Base-by-base conservation (phyloP, 192 early-diverging fungal genomes). In the Chytriomyces confervae region DNA sequence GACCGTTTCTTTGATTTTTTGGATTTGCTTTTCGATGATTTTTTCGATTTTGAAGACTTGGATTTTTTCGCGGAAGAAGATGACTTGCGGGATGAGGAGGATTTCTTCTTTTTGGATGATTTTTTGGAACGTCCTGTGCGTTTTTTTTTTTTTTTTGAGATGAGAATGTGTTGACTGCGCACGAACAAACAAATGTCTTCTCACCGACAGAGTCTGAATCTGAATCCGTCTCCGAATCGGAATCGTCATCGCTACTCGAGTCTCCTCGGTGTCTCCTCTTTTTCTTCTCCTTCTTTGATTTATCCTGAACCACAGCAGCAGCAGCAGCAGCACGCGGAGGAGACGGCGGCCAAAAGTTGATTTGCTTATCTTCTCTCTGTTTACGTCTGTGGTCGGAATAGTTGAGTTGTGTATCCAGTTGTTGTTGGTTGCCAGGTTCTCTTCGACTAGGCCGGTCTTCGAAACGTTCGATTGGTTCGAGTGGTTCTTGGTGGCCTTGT, bases 1-100 rank as follows among this genome's bases (percentile, higher is more conserved):
- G 46, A 72, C 50, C 69, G 60, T 49, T 79, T 79, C 70, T 79
- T 79, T 29, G 69, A 62, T 46, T 79, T 66, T 10, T 49, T 66
- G 4, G 74, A 76, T 36, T 45, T 76, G 64, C n/a, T 11, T 66
- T 76, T 65, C 36, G 63, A 65, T 24, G 11, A 3, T 24, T 65
- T 20, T 65, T 23, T 65, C 18, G 63, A 65, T 65, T 65, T 65
- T 65, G n/a, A 27, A 36, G n/a, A 27, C 11, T 60, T 72, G 60
- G 16, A 62, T 47, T 36, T 74, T n/a, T 57, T 57, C 11, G 53
- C 29, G 29, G 29, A 36, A 36, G 29, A 36, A 36, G 29, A 36
- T 36, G 29, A 36, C 29, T 36, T 36, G 29, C 29, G 29, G 29
- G 29, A 36, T 2, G 29, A 36, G 29, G 29, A 36, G 29, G 29